Evolutionary conservation across 1,284 basidiomycete species (phyloP).

Genomic region (Neotropicomus parvogracilis): DNA sequence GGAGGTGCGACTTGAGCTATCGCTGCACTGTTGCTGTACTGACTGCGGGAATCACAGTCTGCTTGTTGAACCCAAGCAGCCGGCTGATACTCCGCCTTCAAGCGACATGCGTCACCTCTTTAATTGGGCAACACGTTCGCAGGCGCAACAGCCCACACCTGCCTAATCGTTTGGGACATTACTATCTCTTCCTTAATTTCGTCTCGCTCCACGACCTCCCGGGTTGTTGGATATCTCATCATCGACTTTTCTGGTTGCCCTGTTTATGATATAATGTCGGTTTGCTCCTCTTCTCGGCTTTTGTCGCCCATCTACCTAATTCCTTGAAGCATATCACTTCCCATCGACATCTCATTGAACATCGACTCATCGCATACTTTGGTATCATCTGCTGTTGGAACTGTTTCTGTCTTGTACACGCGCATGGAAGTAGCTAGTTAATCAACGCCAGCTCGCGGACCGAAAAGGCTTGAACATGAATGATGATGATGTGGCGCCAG

Average conservation of each 20-base stretch:
- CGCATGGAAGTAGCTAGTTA: constrained; percentile 22
- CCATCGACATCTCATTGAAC: constrained; percentile 27
- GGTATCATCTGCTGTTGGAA: constrained; percentile 30
- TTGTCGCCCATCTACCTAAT: constrained; percentile 27
- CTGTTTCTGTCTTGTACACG: constrained; percentile 27
- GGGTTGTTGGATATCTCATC: constrained; percentile 26
- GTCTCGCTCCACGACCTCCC: constrained; percentile 22
- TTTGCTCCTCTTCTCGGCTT: constrained; percentile 17
- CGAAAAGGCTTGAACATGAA: neutral
- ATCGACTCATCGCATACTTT: constrained; percentile 31
- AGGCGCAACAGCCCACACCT: constrained; percentile 35
- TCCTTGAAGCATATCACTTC: constrained; percentile 20
- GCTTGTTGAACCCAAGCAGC: constrained; percentile 74
- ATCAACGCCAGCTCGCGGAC: constrained; percentile 3
- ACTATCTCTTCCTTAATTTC: constrained; percentile 15
- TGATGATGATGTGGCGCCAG: neutral
- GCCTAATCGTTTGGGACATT: constrained; percentile 26
- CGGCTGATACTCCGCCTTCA: constrained; percentile 62
- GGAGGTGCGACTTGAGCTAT: constrained; percentile 52
- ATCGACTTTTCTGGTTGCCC: constrained; percentile 22
- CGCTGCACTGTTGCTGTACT: neutral
- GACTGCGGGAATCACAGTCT: constrained; percentile 44
- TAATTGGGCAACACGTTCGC: constrained; percentile 65
- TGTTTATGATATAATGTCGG: constrained; percentile 28
- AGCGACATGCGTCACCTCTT: constrained; percentile 73